A percentile compares a stretch with the other conserved stretches of the same genome.
These are phyloP conservation scores for Aspergillus homomorphus DNA, from an alignment of 495 filamentous ascomycete species.

Conservation along the genomic window DNA sequence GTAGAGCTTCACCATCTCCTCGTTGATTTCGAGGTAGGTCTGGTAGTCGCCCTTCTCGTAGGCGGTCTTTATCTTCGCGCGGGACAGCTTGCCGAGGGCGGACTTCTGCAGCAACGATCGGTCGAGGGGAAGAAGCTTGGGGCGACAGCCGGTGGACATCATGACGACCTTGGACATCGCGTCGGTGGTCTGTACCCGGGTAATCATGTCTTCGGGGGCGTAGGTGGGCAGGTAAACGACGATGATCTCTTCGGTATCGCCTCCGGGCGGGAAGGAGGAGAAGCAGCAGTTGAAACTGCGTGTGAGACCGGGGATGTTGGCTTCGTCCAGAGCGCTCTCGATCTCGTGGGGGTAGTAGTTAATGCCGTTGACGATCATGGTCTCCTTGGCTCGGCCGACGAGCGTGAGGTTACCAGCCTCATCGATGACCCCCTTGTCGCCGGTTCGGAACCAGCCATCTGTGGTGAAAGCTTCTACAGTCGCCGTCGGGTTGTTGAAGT, in stretches of 20 bases:
- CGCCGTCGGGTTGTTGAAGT: slow-evolving; percentile 11
- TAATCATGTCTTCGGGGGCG: slow-evolving; percentile 2
- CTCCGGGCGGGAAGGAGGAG: slow-evolving; percentile 6
- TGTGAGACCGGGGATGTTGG: neutral
- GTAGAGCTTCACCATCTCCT: slow-evolving; percentile 17
- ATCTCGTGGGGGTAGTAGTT: slow-evolving; percentile 1
- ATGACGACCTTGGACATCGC: slow-evolving; percentile 5
- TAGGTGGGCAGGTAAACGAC: slow-evolving; percentile 27
- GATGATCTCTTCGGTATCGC: slow-evolving; percentile 13
- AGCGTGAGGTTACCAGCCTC: neutral
- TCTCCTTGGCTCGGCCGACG: neutral
- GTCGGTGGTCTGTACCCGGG: slow-evolving; percentile 1
- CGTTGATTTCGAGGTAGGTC: slow-evolving; percentile 19
- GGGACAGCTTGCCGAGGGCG: slow-evolving; percentile 46
- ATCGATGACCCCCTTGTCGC: neutral
- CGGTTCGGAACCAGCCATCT: slow-evolving; percentile 1
- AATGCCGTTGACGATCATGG: slow-evolving; percentile 1
- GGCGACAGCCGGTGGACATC: neutral
- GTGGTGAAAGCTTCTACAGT: neutral
- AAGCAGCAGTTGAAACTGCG: slow-evolving; percentile 28
- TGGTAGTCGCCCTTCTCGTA: slow-evolving; percentile 11
- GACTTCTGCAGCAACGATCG: slow-evolving; percentile 9
- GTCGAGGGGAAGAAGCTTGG: slow-evolving; percentile 7
- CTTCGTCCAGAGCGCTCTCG: neutral
- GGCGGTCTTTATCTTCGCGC: slow-evolving; percentile 31